These are phyloP conservation scores for Cucumis cinereus DNA, from an alignment of 306 rosid species.

Conservation along the genomic window DNA sequence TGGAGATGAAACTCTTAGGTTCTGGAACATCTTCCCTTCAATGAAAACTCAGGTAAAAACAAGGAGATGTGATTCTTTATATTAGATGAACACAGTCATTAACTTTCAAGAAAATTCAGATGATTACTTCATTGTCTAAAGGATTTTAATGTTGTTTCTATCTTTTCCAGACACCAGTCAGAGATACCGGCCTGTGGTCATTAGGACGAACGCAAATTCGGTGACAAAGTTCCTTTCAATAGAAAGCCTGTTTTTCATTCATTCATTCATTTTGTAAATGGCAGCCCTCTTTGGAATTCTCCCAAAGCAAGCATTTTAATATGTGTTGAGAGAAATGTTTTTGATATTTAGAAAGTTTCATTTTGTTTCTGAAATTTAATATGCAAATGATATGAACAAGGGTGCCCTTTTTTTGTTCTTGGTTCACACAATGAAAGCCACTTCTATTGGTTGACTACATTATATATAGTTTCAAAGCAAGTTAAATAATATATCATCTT, in stretches of 20 bases:
- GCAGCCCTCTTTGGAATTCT: too few species aligned
- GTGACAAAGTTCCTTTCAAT: neutral
- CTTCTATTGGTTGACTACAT: neutral
- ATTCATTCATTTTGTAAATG: slow-evolving; percentile 12
- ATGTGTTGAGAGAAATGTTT: too few species aligned
- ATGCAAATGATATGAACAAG: neutral
- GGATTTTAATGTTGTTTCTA: neutral
- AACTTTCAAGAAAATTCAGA: neutral
- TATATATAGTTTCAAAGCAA: neutral
- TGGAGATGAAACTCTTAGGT: slow-evolving; percentile 91
- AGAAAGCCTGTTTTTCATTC: neutral
- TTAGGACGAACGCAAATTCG: slow-evolving; percentile 77
- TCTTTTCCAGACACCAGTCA: slow-evolving; percentile 60
- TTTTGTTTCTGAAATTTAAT: neutral
- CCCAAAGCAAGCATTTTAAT: too few species aligned
- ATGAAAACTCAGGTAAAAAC: slow-evolving; percentile 70
- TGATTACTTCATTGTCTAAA: neutral
- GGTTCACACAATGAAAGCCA: neutral
- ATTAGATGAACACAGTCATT: neutral
- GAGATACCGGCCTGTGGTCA: slow-evolving; percentile 90
- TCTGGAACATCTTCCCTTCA: slow-evolving; percentile 92
- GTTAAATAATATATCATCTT: neutral
- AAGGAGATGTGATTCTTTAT: neutral
- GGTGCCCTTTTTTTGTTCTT: neutral
- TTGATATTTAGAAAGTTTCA: neutral